Evolutionary conservation across 1,139 yeast species (phyloP), one percentile per base, ranked within the genome.

Genomic region (Protomyces macrosporus): DNA sequence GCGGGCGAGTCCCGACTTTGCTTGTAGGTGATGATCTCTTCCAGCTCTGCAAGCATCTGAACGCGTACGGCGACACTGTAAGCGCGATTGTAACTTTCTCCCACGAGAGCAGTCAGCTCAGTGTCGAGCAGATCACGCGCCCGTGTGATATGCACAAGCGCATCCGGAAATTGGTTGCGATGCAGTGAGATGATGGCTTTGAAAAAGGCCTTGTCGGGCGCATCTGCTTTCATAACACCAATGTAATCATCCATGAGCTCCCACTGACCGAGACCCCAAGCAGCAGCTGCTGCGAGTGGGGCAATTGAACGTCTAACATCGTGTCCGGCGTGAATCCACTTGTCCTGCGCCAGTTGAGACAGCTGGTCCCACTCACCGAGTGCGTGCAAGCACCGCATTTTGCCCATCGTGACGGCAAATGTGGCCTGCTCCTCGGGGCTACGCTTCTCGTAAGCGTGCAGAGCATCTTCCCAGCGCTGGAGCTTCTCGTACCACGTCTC

Each of bases 221-320:
- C 88, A 68, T 90, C 97, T 0, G 84, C 78, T 69, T 90, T 90
- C 96, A 95, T 90, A 0, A 88, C 96, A 67, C 84, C 80, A 65
- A 91, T 90, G 71, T 91, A 95, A 7, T 88, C 82, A 72, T 90
- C 97, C 93, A 95, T 91, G 71, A 90, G 81, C 71, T 90, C 97
- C 98, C 98, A 95, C 73, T 90, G 95, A 1, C 93, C 93, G 57
- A 93, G 79, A n/a, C 98, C 98, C 98, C 98, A 93, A 0, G 98
- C 90, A 0, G 98, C 98, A 1, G 98, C 98, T 0, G 98, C 98
- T 0, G 98, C 98, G 63, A 95, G 77, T 0, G 98, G 98, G 0
- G 98, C 98, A 69, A 95, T 91, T n/a, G 86, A 84, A 66, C 96
- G 79, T 70, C 86, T 83, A 58, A 84, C 84, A 35, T 89, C 97